These are phyloP conservation scores for Sicyos edulis DNA, from an alignment of 306 rosid species.

Conservation along the genomic window DNA sequence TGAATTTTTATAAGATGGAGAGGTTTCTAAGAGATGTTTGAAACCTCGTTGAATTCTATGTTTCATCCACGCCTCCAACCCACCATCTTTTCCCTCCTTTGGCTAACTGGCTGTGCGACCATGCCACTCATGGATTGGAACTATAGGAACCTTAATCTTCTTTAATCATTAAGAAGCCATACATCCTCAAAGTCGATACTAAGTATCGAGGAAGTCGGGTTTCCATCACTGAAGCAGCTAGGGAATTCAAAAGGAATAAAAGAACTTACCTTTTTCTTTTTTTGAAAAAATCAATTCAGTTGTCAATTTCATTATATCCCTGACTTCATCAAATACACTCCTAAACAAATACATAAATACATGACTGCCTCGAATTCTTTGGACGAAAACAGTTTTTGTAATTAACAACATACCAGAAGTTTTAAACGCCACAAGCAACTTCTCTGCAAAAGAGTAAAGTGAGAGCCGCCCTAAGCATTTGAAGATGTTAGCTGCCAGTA, in stretches of 20 bases:
- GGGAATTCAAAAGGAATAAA: constrained; percentile 17
- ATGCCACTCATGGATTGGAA: neutral
- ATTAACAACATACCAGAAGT: constrained; percentile 42
- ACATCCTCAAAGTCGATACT: neutral
- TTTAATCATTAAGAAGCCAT: neutral
- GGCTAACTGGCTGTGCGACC: neutral
- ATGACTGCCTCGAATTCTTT: constrained; percentile 11
- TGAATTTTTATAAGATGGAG: too few species aligned
- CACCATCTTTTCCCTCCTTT: neutral
- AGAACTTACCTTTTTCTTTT: constrained; percentile 1
- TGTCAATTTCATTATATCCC: constrained; percentile 5
- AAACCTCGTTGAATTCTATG: neutral
- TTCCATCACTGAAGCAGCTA: neutral
- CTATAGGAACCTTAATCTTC: neutral
- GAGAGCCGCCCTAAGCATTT: constrained; percentile 60
- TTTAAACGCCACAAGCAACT: constrained; percentile 52
- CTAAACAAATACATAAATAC: constrained; percentile 14
- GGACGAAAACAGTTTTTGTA: neutral
- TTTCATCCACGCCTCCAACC: neutral
- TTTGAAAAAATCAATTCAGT: neutral
- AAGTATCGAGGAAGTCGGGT: neutral
- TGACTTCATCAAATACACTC: constrained; percentile 23
- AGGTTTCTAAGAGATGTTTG: too few species aligned
- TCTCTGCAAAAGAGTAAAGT: constrained; percentile 55
- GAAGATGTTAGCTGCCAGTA: constrained; percentile 39